A percentile compares a stretch with the other conserved stretches of the same genome.
Conservation (phyloP, 1,139 yeast genomes). For the Zygosaccharomyces sapae region DNA sequence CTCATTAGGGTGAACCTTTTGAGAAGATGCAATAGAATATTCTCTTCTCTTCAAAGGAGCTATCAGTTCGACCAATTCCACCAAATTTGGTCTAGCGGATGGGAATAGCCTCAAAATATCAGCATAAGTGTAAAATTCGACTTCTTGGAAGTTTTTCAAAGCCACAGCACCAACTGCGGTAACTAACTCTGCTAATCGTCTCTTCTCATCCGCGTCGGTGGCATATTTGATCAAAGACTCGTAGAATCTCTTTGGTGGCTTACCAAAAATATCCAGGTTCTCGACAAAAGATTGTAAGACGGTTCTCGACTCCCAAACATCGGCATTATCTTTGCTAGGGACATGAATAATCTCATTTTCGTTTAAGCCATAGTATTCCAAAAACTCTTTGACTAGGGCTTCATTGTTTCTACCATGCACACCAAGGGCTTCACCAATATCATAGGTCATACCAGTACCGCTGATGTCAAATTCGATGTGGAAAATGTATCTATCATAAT, state of each 20-base stretch:
- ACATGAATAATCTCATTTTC: constrained; percentile 67
- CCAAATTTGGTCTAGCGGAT: constrained; percentile 76
- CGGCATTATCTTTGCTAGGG: constrained; percentile 63
- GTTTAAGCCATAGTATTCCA: constrained; percentile 60
- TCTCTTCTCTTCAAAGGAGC: constrained; percentile 95
- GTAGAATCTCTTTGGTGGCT: constrained; percentile 92
- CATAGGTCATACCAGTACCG: constrained; percentile 87
- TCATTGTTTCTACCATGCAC: constrained; percentile 83
- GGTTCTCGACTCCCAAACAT: constrained; percentile 65
- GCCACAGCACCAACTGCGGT: constrained; percentile 82
- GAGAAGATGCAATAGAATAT: constrained; percentile 97
- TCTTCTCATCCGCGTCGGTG: constrained; percentile 61
- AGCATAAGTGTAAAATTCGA: constrained; percentile 72
- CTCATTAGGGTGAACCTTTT: constrained; percentile 83
- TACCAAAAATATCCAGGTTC: constrained; percentile 83
- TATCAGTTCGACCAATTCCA: constrained; percentile 66
- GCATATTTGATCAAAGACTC: constrained; percentile 77
- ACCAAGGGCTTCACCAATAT: constrained; percentile 95
- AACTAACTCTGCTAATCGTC: constrained; percentile 57
- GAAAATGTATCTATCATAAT: constrained; percentile 92
- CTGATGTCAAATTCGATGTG: constrained; percentile 90
- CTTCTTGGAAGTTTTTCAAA: constrained; percentile 81
- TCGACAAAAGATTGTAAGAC: constrained; percentile 77
- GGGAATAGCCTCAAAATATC: constrained; percentile 78
- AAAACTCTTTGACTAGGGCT: constrained; percentile 62